Base-by-base conservation (phyloP, 164 flowering plant genomes). In the Stephania cephalantha region DNA sequence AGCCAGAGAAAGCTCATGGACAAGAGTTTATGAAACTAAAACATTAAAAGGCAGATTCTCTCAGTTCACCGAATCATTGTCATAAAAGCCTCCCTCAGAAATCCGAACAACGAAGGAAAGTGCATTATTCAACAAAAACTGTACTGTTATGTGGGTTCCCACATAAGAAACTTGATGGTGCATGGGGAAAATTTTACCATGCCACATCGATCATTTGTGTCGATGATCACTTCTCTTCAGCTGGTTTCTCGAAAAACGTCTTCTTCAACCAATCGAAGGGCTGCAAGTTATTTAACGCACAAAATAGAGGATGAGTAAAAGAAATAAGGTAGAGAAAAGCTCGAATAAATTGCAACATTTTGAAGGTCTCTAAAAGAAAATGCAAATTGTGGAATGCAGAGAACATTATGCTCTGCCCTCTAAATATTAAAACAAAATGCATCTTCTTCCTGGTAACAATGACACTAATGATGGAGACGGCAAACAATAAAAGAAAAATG, bases 241-340 rank as follows among this genome's bases (percentile, higher is more conserved):
- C 25, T 2, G 73, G 58, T 25, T 71, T 71, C 73, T 71, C 45
- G 29, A 50, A 50, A 10, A 71, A 71, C 6, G 73, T 71, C 64
- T 71, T 71, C 64, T 71, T 52, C 29, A 71, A 8, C 73, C 73
- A 71, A 22, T 71, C 73, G 52, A 71, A 71, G 13, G 73, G 73
- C 73, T 71, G 64, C 18, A 71, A 71, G 11, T 20, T 25, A 50
- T 35, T 35, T 4, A 35, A 35, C 22, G 20, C 64, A 58, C 20
- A 2, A 58, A 58, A 18, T 58, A 3, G 17, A 35, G 42, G 42
- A 35, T 35, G 42, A 11, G 15, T 50, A 50, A 50, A 50, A 8
- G 42, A 50, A 50, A 2, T 7, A 20, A 20, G n/a, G 53, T 44
- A 46, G 9, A 46, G 20, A 46, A 71, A 50, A 50, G 55, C 13